Conservation (phyloP, 495 filamentous ascomycete genomes). For the Penicillium fimorum region DNA sequence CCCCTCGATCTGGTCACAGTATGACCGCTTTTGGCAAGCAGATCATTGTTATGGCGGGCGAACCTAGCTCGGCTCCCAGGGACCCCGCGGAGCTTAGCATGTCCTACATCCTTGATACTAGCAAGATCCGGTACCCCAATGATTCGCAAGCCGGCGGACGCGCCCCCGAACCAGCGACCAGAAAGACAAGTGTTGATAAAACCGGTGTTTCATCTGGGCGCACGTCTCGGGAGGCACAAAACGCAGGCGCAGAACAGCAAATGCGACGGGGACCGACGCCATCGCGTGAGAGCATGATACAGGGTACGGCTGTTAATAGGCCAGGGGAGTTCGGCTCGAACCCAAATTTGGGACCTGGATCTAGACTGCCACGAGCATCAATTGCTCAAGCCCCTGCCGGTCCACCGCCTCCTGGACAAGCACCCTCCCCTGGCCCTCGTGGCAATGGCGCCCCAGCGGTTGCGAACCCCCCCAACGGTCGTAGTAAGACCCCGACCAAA, state of each 20-base stretch:
- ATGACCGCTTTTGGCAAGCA: constrained; percentile 94
- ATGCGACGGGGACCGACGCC: constrained; percentile 47
- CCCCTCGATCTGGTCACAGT: constrained; percentile 89
- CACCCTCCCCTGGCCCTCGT: constrained; percentile 75
- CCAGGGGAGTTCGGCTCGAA: constrained; percentile 33
- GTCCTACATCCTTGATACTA: constrained; percentile 88
- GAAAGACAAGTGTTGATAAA: constrained; percentile 44
- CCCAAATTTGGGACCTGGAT: constrained; percentile 46
- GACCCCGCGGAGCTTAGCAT: constrained; percentile 81
- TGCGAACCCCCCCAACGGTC: constrained; percentile 29
- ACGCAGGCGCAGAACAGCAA: constrained; percentile 51
- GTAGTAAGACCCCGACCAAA: constrained; percentile 62
- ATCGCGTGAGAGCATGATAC: constrained; percentile 54
- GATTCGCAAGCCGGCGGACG: constrained; percentile 57
- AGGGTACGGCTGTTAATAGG: constrained; percentile 26
- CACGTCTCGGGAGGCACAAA: constrained; percentile 63
- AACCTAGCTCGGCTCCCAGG: constrained; percentile 82
- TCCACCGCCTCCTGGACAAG: constrained; percentile 82
- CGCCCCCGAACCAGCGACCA: constrained; percentile 25
- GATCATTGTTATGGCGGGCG: constrained; percentile 87
- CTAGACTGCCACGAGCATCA: constrained; percentile 68
- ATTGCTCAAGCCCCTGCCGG: constrained; percentile 71
- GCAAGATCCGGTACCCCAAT: constrained; percentile 91
- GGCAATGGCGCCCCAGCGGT: constrained; percentile 35
- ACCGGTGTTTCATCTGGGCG: constrained; percentile 35